Evolutionary conservation across 371 early-diverging fungal species (phyloP).

Genomic region (Mortierella sp.): DNA sequence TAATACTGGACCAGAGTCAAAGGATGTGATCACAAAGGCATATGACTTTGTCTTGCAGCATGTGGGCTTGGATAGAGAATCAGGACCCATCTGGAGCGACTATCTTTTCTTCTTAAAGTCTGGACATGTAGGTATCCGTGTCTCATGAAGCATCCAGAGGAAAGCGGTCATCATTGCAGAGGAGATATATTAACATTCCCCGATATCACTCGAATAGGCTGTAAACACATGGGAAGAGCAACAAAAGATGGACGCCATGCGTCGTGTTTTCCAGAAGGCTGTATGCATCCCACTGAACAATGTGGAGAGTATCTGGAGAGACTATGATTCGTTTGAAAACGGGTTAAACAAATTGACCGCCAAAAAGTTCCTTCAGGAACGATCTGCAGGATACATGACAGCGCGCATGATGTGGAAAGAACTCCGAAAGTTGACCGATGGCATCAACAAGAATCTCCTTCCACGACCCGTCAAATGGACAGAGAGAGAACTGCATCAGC

Average conservation of each 20-base stretch:
- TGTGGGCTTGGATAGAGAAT: constrained; percentile 91
- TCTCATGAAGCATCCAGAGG: not conserved
- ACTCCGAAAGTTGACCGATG: constrained; percentile 78
- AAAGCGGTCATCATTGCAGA: not conserved
- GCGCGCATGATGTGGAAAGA: constrained; percentile 90
- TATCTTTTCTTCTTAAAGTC: constrained; percentile 86
- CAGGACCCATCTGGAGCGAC: constrained; percentile 91
- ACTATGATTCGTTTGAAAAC: constrained; percentile 95
- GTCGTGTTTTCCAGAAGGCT: constrained; percentile 87
- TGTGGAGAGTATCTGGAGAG: constrained; percentile 94
- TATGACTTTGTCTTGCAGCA: constrained; percentile 90
- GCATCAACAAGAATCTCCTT: constrained; percentile 71
- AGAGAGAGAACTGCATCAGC: constrained; percentile 70
- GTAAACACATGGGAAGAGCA: constrained; percentile 89
- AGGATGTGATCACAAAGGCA: constrained; percentile 80
- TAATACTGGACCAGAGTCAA: constrained; percentile 80
- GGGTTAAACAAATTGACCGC: constrained; percentile 86
- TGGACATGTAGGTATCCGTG: constrained; percentile 72
- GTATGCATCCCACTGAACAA: constrained; percentile 85
- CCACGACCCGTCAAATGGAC: constrained; percentile 89
- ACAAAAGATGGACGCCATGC: constrained; percentile 87
- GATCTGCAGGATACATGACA: constrained; percentile 91
- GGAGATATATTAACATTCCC: too few species aligned
- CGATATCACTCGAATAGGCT: too few species aligned
- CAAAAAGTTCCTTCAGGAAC: constrained; percentile 87